Evolutionary conservation across 352 stramenopile genomes (phyloP), one percentile per base, ranked within the genome.

Genomic region (Globisporangium mamillatum): DNA sequence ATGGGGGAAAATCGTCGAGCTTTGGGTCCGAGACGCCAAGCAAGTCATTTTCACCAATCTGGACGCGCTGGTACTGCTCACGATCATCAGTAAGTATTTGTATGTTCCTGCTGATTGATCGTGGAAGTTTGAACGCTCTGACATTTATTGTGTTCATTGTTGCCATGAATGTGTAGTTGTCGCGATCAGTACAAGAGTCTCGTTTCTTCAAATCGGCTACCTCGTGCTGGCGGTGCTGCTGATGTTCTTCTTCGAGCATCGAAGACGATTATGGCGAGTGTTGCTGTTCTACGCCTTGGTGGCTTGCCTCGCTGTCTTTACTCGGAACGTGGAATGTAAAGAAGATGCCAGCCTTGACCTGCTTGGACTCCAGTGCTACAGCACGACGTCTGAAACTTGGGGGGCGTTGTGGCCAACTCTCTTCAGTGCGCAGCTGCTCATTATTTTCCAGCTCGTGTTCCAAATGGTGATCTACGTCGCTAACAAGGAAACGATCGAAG

Each of bases 401-500:
- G 69, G 71, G 9, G 84, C 84, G 22, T 66, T 96, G 29, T 96
- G 82, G 82, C 82, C 86, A 22, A 93, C 88, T 2, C 68, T 96
- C 0, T 96, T 94, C 67, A 92, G 75, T 32, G 86, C 88, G 0
- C 88, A 96, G 60, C 76, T 96, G 29, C 62, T 93, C 9, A 92
- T 96, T 57, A 94, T 96, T 34, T 79, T 91, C 20, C 85, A 94
- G 67, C 59, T 96, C 14, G 84, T 96, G 10, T 92, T 94, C 52
- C 88, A 96, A 71, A 77, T 96, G 25, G 86, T 94, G 57, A 87
- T 96, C 6, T 96, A 96, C 53, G 81, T 92, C 16, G 73, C 79
- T 0, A 94, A 91, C 46, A 87, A 79, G 18, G 74, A 91, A 24
- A 84, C 75, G 1, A 91, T 90, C 46, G 74, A 92, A 22, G 81